Evolutionary conservation across 768 basidiomycete species (phyloP).

Genomic region (Lentinus brumalis): DNA sequence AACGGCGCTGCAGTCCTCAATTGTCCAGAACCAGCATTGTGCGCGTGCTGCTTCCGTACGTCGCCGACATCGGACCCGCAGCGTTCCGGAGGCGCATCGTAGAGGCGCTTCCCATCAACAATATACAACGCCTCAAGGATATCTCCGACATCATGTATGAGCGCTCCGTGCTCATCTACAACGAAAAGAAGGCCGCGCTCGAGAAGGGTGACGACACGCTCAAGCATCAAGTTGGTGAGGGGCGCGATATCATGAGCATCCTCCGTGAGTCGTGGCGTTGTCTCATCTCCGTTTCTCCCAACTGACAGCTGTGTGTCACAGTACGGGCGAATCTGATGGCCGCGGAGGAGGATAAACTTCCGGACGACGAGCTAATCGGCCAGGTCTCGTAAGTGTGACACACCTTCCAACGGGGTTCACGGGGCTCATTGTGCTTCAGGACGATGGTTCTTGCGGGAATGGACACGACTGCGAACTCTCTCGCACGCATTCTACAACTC

Average conservation of each 20-base stretch:
- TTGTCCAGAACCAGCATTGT: not conserved
- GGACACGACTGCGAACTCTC: conserved; percentile 34
- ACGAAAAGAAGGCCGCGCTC: conserved; percentile 22
- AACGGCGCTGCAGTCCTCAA: conserved; percentile 11
- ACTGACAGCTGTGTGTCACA: not conserved
- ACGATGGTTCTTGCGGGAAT: conserved; percentile 27
- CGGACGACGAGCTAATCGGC: conserved; percentile 28
- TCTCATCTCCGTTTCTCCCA: not conserved
- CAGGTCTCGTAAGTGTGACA: conserved; percentile 27
- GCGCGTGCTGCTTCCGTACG: conserved; percentile 5
- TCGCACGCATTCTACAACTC: conserved; percentile 30
- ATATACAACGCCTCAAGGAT: conserved; percentile 23
- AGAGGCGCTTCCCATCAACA: conserved; percentile 15
- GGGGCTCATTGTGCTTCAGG: conserved; percentile 1
- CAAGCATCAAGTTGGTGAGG: conserved; percentile 27
- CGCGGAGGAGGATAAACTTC: conserved; percentile 23
- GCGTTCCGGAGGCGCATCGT: conserved; percentile 22
- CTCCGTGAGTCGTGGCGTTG: conserved; percentile 21
- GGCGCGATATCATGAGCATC: conserved; percentile 34
- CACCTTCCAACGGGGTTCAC: not conserved
- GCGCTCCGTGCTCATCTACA: conserved; percentile 20
- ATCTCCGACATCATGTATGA: conserved; percentile 27
- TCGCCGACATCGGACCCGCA: conserved; percentile 18
- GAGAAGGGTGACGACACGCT: conserved; percentile 19
- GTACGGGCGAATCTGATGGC: conserved; percentile 27